A percentile compares a stretch with the other conserved stretches of the same genome.
Conservation (phyloP, 108 stramenopile genomes). For the Pseudonitzschia pungens region DNA sequence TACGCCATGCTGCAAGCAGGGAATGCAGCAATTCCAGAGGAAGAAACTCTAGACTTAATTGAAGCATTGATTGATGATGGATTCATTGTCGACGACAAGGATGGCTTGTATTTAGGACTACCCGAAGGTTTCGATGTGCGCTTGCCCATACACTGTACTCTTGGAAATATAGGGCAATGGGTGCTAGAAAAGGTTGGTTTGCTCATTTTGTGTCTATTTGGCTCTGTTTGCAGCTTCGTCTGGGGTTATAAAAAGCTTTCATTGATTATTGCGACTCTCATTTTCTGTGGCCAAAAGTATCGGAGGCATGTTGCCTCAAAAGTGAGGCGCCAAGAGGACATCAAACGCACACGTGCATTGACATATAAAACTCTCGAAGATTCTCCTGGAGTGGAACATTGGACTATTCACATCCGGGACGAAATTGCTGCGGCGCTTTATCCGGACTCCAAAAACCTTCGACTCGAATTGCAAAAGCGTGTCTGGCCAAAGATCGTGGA, state of each 20-base stretch:
- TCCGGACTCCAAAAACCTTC: neutral
- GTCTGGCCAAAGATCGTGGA: constrained; percentile 3
- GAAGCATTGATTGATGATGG: neutral
- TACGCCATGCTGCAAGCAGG: neutral
- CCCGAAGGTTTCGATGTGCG: neutral
- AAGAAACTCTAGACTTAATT: neutral
- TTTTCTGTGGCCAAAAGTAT: neutral
- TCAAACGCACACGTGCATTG: neutral
- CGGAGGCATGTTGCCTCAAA: neutral
- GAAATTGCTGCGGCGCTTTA: neutral
- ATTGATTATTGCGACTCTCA: neutral
- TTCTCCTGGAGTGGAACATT: neutral
- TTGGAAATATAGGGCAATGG: neutral
- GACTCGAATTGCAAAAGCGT: neutral
- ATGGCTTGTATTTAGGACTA: neutral
- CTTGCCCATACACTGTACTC: neutral
- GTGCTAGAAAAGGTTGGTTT: neutral
- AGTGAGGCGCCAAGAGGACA: neutral
- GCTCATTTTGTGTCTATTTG: neutral
- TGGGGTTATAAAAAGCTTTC: neutral
- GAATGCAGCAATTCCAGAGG: neutral
- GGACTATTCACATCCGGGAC: constrained; percentile 3
- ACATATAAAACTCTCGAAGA: neutral
- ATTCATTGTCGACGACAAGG: neutral
- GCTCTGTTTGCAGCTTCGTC: neutral